Percentiles rank a stretch among this genome's conserved stretches.
phyloP scores from a whole-genome alignment of 2,329 filamentous ascomycete genomes.

The Metarhizium anisopliae region DNA sequence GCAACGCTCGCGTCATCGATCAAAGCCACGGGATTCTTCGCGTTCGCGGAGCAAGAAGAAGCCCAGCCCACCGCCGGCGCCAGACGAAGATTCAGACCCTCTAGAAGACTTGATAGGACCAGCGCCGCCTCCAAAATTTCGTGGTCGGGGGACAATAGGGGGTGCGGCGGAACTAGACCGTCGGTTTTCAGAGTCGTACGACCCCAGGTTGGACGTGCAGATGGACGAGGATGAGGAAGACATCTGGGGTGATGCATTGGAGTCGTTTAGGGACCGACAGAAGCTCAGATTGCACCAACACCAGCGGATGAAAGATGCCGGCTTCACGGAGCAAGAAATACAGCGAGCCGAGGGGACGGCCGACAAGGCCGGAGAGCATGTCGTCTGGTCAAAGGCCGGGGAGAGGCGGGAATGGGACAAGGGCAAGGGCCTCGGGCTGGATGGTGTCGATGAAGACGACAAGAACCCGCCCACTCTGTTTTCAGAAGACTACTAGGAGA shows the following conservation, averaged over 20 bases:
- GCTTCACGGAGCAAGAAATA: conserved; percentile 69
- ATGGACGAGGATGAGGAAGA: conserved; percentile 41
- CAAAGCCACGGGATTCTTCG: neutral
- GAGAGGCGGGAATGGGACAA: conserved; percentile 55
- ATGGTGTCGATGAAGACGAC: conserved; percentile 3
- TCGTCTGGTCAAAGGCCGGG: conserved; percentile 63
- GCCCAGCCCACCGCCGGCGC: neutral
- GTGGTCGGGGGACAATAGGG: conserved; percentile 61
- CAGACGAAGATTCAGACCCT: conserved; percentile 50
- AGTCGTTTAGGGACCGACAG: conserved; percentile 70
- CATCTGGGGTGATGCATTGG: conserved; percentile 73
- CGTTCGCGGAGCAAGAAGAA: neutral
- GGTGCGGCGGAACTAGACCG: conserved; percentile 63
- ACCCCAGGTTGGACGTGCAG: conserved; percentile 47
- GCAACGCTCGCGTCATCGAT: conserved; percentile 18
- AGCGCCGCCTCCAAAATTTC: conserved; percentile 43
- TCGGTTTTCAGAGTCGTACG: conserved; percentile 63
- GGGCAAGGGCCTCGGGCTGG: conserved; percentile 32
- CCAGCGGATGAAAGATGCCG: conserved; percentile 65
- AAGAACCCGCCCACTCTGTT: conserved; percentile 5
- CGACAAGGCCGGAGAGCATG: conserved; percentile 52
- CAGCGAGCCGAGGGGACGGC: conserved; percentile 47
- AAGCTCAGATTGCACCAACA: conserved; percentile 69
- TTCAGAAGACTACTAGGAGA: conserved; percentile 6
- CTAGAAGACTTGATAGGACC: conserved; percentile 72